Evolutionary conservation across 176 grass and related monocot species (phyloP), one percentile per base, ranked within the genome.

Genomic region (Tuctoria greenei): DNA sequence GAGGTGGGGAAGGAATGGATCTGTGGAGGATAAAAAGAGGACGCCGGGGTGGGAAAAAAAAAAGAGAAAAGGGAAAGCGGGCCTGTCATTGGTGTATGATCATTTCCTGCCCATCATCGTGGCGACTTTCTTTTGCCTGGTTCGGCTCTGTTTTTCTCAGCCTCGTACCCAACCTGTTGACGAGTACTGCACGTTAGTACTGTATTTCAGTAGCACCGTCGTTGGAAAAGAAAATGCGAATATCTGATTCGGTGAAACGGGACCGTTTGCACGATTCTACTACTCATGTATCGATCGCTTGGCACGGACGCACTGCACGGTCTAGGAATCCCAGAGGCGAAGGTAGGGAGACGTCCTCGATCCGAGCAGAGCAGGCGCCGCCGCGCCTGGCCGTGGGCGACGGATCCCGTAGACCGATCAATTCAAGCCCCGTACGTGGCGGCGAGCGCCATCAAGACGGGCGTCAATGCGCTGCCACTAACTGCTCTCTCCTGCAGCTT

Each of bases 391-490:
- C 0, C 39, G 61, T 50, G 46, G 14, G 1, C 39, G 61, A 54
- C 23, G 17, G 52, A 82, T 73, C 74, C 68, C 23, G 55, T 13
- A 82, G 74, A 83, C 55, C 75, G 69, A 80, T 83, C 69, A 83
- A 83, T 75, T 83, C 69, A 83, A 83, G 49, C 51, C 11, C 73
- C 79, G 85, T 77, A 77, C 73, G 70, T 23, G 83, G 60, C 24
- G 16, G 15, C 20, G 37, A 42, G 27, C n/a, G 56, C 59, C 37
- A 45, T 87, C 10, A 87, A 83, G 60, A 45, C 60, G 7, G 9
- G 58, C 77, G 66, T 87, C 59, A 82, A 73, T 87, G 85, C 54
- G 17, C 72, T n/a, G 54, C 20, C 52, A 75, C 72, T 4, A 60
- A 41, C 73, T 40, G 0, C 21, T 7, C 51, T 54, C 18, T 8